phyloP scores from a whole-genome alignment of 2,329 filamentous ascomycete genomes.

The Acrocalymma vagum region DNA sequence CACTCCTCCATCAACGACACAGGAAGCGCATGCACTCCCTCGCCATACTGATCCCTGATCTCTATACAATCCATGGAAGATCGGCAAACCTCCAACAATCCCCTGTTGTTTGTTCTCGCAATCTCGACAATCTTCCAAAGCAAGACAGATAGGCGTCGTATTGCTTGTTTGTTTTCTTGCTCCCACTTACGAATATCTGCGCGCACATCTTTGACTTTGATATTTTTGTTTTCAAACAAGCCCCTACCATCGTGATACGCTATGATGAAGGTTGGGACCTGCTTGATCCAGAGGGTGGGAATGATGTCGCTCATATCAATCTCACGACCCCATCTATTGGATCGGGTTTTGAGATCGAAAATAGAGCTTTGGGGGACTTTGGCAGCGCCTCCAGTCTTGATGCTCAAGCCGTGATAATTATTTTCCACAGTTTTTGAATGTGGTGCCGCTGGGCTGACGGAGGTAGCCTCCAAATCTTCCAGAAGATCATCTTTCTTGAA shows the following conservation, averaged over 20 bases:
- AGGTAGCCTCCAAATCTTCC: slow-evolving; percentile 14
- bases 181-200: slow-evolving; percentile 54
- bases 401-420: slow-evolving; percentile 16
- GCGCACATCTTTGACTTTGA: slow-evolving; percentile 49
- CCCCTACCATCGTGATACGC: slow-evolving; percentile 57
- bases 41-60: slow-evolving; percentile 39
- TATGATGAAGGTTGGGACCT: slow-evolving; percentile 61
- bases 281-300: slow-evolving; percentile 59
- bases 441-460: slow-evolving; percentile 10
- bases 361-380: slow-evolving; percentile 55
- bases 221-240: slow-evolving; percentile 53
- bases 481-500: slow-evolving; percentile 16
- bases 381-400: slow-evolving; percentile 26
- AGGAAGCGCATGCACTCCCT: slow-evolving; percentile 34
- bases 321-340: slow-evolving; percentile 35
- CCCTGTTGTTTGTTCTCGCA: slow-evolving; percentile 22
- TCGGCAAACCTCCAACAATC: slow-evolving; percentile 45
- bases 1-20: slow-evolving; percentile 13
- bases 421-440: neutral
- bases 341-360: slow-evolving; percentile 63
- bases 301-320: slow-evolving; percentile 53
- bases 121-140: slow-evolving; percentile 40
- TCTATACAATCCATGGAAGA: slow-evolving; percentile 41
- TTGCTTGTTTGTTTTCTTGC: slow-evolving; percentile 38
- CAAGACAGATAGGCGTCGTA: slow-evolving; percentile 36